phyloP scores from a whole-genome alignment of 1,284 basidiomycete species.

The Fomitopsis palustris region DNA sequence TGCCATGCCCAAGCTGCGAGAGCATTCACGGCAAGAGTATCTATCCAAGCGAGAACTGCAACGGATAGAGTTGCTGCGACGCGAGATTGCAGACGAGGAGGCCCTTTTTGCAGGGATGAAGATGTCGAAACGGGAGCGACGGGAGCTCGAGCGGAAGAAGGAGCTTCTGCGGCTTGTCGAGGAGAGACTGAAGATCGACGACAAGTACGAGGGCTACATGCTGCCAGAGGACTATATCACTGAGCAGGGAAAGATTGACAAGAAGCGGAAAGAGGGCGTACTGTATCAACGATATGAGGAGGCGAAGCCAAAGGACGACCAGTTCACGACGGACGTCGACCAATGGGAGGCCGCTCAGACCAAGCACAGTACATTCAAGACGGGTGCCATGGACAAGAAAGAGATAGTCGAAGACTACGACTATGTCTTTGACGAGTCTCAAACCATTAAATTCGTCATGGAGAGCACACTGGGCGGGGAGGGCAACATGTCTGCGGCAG shows the following conservation, averaged over 20 bases:
- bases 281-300: slow-evolving; percentile 96
- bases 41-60: slow-evolving; percentile 95
- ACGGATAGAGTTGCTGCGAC: slow-evolving; percentile 89
- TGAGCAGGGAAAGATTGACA: slow-evolving; percentile 98
- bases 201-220: slow-evolving; percentile 92
- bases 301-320: slow-evolving; percentile 81
- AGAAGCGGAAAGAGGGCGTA: slow-evolving; percentile 92
- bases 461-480: slow-evolving; percentile 75
- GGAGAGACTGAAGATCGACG: slow-evolving; percentile 90
- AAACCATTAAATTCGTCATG: slow-evolving; percentile 95
- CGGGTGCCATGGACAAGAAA: slow-evolving; percentile 85
- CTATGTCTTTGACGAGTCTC: slow-evolving; percentile 97
- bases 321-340: slow-evolving; percentile 95
- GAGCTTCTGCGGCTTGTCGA: slow-evolving; percentile 91
- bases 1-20: slow-evolving; percentile 83
- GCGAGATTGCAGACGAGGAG: slow-evolving; percentile 93
- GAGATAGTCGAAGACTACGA: slow-evolving; percentile 87
- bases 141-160: slow-evolving; percentile 88
- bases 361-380: slow-evolving; percentile 83
- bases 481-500: slow-evolving; percentile 75
- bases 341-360: slow-evolving; percentile 96
- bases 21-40: slow-evolving; percentile 91
- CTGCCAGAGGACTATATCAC: slow-evolving; percentile 97
- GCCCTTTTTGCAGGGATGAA: slow-evolving; percentile 86
- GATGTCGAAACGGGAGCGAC: slow-evolving; percentile 80